A percentile compares a stretch with the other conserved stretches of the same genome.
Conservation (phyloP, 352 stramenopile genomes). For the Bremia lactucae region DNA sequence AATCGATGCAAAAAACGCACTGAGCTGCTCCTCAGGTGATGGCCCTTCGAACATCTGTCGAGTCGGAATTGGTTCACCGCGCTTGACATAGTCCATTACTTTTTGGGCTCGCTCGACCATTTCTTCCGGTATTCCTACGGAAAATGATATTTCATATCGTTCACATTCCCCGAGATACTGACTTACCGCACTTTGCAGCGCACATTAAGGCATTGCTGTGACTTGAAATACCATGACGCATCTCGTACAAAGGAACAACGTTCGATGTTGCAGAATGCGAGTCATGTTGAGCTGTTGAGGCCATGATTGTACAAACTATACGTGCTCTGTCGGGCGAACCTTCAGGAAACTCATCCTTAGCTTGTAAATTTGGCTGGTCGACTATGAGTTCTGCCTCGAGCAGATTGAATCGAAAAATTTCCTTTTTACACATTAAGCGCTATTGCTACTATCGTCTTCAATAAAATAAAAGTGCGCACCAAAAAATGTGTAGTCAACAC, state of each 20-base stretch:
- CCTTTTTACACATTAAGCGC: slow-evolving; percentile 17
- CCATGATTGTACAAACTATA: slow-evolving; percentile 48
- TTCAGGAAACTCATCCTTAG: slow-evolving; percentile 1
- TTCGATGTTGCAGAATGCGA: slow-evolving; percentile 11
- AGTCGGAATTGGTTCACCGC: slow-evolving; percentile 15
- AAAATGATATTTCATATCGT: slow-evolving; percentile 4
- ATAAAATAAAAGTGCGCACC: slow-evolving; percentile 20
- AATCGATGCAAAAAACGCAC: slow-evolving; percentile 37
- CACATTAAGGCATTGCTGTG: slow-evolving; percentile 70
- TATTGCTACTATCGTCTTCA: background rate
- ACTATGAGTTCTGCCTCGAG: slow-evolving; percentile 19
- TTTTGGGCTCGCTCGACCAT: slow-evolving; percentile 37
- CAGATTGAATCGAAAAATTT: slow-evolving; percentile 46
- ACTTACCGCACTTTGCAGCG: slow-evolving; percentile 49
- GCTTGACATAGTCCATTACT: slow-evolving; percentile 27
- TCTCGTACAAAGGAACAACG: slow-evolving; percentile 46
- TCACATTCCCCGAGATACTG: background rate
- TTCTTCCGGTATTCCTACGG: slow-evolving; percentile 31
- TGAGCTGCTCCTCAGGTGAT: slow-evolving; percentile 33
- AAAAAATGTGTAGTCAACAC: slow-evolving; percentile 77
- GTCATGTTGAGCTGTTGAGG: slow-evolving; percentile 21
- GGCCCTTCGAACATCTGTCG: slow-evolving; percentile 16
- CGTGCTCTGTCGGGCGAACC: slow-evolving; percentile 3
- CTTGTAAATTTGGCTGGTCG: slow-evolving; percentile 1
- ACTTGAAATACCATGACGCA: slow-evolving; percentile 43